Base-by-base conservation (phyloP, 768 basidiomycete species). In the Dentipellis fragilis region DNA sequence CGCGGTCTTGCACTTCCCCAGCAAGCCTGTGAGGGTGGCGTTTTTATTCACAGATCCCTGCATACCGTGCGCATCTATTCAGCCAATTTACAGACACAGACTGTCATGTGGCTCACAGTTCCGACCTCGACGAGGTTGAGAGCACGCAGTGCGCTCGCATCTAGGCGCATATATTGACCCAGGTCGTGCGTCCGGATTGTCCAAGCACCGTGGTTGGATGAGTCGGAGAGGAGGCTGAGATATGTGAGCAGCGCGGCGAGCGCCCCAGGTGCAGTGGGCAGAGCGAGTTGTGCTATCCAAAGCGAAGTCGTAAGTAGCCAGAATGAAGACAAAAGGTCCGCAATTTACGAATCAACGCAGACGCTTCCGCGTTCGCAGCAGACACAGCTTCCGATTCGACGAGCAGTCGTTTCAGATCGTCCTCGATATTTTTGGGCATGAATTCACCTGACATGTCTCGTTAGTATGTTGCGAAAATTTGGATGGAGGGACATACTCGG, bases 1-100 rank as follows among this genome's bases (percentile, higher is more conserved):
- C 0, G 90, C 83, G 0, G 96, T 98, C 71, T 96, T 96, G 74
- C 95, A 96, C 63, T 89, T 89, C 68, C 98, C 96, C 56, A 99
- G 71, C 8, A 96, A 72, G 0, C 93, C 93, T 54, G 93, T 83
- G 5, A 99, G 68, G 3, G 91, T 94, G 34, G 88, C 89, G 59
- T 88, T 93, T 65, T 89, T 87, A 53, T 82, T 84, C 1, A 80
- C 73, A 7, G 78, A 79, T 42, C 77, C 79, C 80, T 84, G 56
- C 29, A 21, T 49, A 0, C 53, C 16, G n/a, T n/a, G n/a, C 9
- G 40, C 12, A 12, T 22, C 49, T n/a, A 5, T 12, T 48, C 37
- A 11, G 38, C 40, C n/a, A 47, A 38, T 8, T 34, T 11, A 14
- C 22, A 36, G 34, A 34, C 23, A 50, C 46, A 23, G 42, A 52